phyloP scores from a whole-genome alignment of 371 early-diverging fungal species.

The Synchytrium microbalum region DNA sequence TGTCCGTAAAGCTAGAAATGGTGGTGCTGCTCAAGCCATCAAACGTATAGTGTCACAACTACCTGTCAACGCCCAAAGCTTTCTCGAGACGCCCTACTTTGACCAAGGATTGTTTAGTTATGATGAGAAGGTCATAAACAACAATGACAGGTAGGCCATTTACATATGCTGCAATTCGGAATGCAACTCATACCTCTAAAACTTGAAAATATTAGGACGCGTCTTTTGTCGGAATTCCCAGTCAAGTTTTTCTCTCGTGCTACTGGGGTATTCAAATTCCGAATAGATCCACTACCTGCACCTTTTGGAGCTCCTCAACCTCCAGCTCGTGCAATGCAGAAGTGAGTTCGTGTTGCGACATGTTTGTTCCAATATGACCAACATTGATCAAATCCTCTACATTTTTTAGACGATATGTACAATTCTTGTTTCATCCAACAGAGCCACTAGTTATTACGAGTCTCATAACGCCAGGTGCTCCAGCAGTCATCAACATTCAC shows the following conservation, averaged over 20 bases:
- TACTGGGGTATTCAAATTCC: slow-evolving; percentile 43
- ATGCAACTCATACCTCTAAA: not conserved
- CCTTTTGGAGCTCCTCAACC: not conserved
- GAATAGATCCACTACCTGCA: slow-evolving; percentile 35
- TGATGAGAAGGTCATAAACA: slow-evolving; percentile 51
- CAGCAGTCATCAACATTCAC: slow-evolving; percentile 12
- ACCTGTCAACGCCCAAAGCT: slow-evolving; percentile 50
- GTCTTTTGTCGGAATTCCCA: slow-evolving; percentile 41
- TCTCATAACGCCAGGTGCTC: slow-evolving; percentile 12
- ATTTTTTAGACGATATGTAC: slow-evolving; percentile 33
- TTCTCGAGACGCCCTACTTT: slow-evolving; percentile 49
- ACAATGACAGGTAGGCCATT: slow-evolving; percentile 39
- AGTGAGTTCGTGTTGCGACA: not conserved
- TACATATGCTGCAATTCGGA: too few relatives aligned
- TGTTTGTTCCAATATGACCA: slow-evolving; percentile 8
- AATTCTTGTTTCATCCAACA: slow-evolving; percentile 50
- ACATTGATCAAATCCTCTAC: not conserved
- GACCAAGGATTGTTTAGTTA: slow-evolving; percentile 50
- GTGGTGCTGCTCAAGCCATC: slow-evolving; percentile 47
- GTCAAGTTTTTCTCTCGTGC: slow-evolving; percentile 47
- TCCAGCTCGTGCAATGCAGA: not conserved
- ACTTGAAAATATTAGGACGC: slow-evolving; percentile 23
- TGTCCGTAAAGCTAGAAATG: slow-evolving; percentile 52
- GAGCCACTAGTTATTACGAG: slow-evolving; percentile 46
- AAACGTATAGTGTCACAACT: slow-evolving; percentile 42